Percentiles rank a stretch among this genome's conserved stretches.
These are phyloP conservation scores for Beta vulgaris DNA, from an alignment of 148 eudicot genomes.

Conservation along the genomic window DNA sequence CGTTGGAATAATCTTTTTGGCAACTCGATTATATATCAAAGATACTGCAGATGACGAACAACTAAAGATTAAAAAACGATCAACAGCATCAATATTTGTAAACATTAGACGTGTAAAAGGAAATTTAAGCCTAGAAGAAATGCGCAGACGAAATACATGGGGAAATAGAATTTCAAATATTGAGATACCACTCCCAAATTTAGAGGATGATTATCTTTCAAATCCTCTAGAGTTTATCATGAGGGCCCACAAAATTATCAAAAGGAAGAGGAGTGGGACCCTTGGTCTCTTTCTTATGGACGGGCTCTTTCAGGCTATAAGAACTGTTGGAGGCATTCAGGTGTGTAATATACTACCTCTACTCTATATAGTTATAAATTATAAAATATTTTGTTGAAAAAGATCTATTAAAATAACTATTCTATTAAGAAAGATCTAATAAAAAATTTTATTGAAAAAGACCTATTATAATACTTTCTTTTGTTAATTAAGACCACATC, in stretches of 20 bases:
- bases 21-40: conserved; percentile 44
- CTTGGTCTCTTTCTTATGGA: conserved; percentile 17
- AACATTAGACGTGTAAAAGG: conserved; percentile 44
- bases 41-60: conserved; percentile 2
- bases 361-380: no score
- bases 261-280: conserved; percentile 35
- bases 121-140: conserved; percentile 39
- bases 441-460: no score
- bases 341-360: neutral
- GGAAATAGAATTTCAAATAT: conserved; percentile 46
- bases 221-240: conserved; percentile 39
- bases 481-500: no score
- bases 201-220: neutral
- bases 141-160: conserved; percentile 42
- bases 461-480: no score
- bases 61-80: conserved; percentile 6
- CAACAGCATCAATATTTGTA: conserved; percentile 41
- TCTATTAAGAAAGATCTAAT: no score
- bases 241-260: conserved; percentile 29
- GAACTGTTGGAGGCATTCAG: conserved; percentile 15
- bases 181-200: conserved; percentile 36
- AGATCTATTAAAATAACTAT: no score
- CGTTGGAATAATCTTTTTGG: conserved; percentile 33
- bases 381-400: no score
- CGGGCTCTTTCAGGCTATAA: conserved; percentile 2